Conservation (phyloP, 352 stramenopile species). For the Aphanomyces invadans region DNA sequence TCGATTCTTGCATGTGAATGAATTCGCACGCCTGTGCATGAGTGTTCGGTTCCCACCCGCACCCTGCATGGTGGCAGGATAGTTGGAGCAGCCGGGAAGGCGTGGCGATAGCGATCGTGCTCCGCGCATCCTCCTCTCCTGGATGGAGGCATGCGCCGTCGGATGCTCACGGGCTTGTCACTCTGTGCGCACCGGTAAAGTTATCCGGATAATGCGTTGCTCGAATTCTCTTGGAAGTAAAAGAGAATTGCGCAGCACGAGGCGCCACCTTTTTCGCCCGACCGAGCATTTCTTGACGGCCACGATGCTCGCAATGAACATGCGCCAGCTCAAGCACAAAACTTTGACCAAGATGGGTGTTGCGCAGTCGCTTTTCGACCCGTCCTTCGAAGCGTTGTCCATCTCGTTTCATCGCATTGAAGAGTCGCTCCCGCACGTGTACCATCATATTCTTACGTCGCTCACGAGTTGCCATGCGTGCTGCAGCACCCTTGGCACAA, state of each 20-base stretch:
- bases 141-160: no score
- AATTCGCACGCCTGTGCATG: no score
- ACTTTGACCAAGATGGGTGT: conserved; percentile 11
- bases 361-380: conserved; percentile 9
- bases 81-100: no score
- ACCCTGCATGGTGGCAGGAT: no score
- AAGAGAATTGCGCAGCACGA: neutral
- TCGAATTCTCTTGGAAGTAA: neutral
- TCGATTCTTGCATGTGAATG: neutral
- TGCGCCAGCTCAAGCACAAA: conserved; percentile 22
- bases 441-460: conserved; percentile 18
- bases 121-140: no score
- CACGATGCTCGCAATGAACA: conserved; percentile 12
- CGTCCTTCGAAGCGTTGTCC: conserved; percentile 6
- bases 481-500: conserved; percentile 11
- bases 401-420: conserved; percentile 8
- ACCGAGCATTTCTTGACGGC: neutral
- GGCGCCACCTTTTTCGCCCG: no score
- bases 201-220: neutral
- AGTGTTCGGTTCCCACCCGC: no score
- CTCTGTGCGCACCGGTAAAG: neutral
- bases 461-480: conserved; percentile 14
- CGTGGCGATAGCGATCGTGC: no score
- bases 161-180: neutral
- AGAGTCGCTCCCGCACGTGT: conserved; percentile 12